A percentile compares a stretch with the other conserved stretches of the same genome.
Conservation (phyloP, 495 filamentous ascomycete species). For the Aspergillus sclerotiicarbonarius region DNA sequence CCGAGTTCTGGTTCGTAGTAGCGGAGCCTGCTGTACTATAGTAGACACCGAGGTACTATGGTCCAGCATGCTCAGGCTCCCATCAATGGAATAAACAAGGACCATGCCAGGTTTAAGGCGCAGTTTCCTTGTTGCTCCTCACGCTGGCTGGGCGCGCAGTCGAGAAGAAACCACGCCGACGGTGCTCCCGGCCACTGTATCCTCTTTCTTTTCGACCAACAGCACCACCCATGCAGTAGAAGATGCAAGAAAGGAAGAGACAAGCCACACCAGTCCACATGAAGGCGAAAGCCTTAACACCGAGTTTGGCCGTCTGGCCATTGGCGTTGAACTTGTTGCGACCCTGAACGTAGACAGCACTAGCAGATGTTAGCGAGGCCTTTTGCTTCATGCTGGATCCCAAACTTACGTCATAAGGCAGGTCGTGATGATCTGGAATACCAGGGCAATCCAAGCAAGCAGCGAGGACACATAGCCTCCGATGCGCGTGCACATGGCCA, state of each 20-base stretch:
- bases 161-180: slow-evolving; percentile 45
- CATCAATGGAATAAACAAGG: not conserved
- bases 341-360: slow-evolving; percentile 72
- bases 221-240: slow-evolving; percentile 61
- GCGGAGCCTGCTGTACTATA: too few relatives aligned
- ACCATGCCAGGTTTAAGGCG: slow-evolving; percentile 23
- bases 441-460: slow-evolving; percentile 51
- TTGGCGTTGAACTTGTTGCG: slow-evolving; percentile 65
- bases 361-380: slow-evolving; percentile 23
- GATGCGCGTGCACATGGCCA: slow-evolving; percentile 60
- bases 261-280: slow-evolving; percentile 77
- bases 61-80: not conserved
- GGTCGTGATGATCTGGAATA: slow-evolving; percentile 63
- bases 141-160: slow-evolving; percentile 37
- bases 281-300: slow-evolving; percentile 76
- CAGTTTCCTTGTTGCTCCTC: slow-evolving; percentile 36
- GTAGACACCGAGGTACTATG: too few relatives aligned
- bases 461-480: slow-evolving; percentile 60
- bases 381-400: not conserved
- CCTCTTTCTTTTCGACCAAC: slow-evolving; percentile 36
- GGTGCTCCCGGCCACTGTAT: slow-evolving; percentile 41
- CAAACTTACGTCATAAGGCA: slow-evolving; percentile 68
- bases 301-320: slow-evolving; percentile 59
- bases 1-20: too few relatives aligned
- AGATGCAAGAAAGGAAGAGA: slow-evolving; percentile 65